Conservation (phyloP, 306 rosid genomes). For the Carpinus viminea region DNA sequence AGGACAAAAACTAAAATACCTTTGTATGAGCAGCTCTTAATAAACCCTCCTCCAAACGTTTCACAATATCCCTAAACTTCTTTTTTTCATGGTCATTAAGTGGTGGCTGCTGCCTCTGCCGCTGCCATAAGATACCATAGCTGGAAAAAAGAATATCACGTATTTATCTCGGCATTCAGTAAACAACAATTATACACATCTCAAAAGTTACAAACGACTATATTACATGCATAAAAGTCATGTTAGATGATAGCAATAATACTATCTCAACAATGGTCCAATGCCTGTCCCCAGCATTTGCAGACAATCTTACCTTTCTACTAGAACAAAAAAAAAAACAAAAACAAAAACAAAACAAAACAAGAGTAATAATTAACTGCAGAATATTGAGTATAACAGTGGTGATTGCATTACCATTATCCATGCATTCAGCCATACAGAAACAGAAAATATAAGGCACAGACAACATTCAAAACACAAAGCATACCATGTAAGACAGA, state of each 20-base stretch:
- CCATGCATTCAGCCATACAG: neutral
- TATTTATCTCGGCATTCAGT: constrained; percentile 3
- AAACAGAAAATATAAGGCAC: neutral
- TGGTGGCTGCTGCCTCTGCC: constrained; percentile 37
- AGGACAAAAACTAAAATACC: constrained; percentile 44
- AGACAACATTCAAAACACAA: neutral
- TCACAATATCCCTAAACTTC: constrained; percentile 63
- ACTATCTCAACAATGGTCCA: neutral
- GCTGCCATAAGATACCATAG: constrained; percentile 44
- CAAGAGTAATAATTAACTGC: neutral
- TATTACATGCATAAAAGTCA: neutral
- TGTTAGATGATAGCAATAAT: neutral
- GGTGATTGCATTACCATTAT: neutral
- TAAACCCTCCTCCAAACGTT: constrained; percentile 82
- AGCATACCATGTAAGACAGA: neutral
- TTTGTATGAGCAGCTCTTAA: constrained; percentile 54
- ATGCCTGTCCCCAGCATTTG: neutral
- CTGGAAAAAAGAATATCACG: constrained; percentile 46
- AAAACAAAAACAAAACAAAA: neutral
- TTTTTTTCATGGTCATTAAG: constrained; percentile 39
- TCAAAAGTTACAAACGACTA: neutral
- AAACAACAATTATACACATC: constrained; percentile 3
- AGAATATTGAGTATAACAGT: neutral
- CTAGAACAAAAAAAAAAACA: no score
- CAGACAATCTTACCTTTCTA: no score